These are phyloP conservation scores for Podaxis sp. DNA, from an alignment of 768 basidiomycete genomes.

Conservation along the genomic window DNA sequence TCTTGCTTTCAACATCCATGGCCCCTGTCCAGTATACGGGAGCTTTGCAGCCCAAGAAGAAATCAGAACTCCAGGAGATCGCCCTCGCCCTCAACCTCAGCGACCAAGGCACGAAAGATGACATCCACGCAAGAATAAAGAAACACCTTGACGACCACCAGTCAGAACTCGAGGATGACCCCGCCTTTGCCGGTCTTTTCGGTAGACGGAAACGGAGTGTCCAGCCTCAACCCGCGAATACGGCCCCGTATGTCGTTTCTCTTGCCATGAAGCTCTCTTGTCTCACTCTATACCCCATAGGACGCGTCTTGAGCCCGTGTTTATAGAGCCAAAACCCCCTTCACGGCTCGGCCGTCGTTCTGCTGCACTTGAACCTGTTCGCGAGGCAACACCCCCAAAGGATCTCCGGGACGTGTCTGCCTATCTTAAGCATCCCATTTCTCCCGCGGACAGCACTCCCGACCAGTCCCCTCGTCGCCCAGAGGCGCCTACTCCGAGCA, in stretches of 20 bases:
- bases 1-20: conserved; percentile 34
- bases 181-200: conserved; percentile 54
- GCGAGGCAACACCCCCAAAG: conserved; percentile 44
- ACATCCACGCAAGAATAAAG: conserved; percentile 57
- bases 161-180: conserved; percentile 49
- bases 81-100: conserved; percentile 48
- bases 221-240: conserved; percentile 28
- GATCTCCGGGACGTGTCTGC: conserved; percentile 49
- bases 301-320: conserved; percentile 4
- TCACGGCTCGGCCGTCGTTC: conserved; percentile 18
- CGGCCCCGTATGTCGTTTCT: conserved; percentile 12
- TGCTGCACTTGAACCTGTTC: conserved; percentile 32
- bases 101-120: conserved; percentile 59
- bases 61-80: conserved; percentile 61
- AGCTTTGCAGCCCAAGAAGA: conserved; percentile 60
- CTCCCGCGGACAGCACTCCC: conserved; percentile 29
- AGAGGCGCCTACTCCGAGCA: conserved; percentile 28
- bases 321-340: conserved; percentile 20
- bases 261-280: conserved; percentile 7
- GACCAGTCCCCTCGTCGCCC: conserved; percentile 20
- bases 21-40: conserved; percentile 43
- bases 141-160: conserved; percentile 56
- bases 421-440: conserved; percentile 43
- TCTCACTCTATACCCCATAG: conserved; percentile 15
- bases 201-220: conserved; percentile 38